Percentiles rank a stretch among this genome's conserved stretches.
These are phyloP conservation scores for Phylloporus rhodoxanthus DNA, from an alignment of 768 basidiomycete species.

Conservation along the genomic window DNA sequence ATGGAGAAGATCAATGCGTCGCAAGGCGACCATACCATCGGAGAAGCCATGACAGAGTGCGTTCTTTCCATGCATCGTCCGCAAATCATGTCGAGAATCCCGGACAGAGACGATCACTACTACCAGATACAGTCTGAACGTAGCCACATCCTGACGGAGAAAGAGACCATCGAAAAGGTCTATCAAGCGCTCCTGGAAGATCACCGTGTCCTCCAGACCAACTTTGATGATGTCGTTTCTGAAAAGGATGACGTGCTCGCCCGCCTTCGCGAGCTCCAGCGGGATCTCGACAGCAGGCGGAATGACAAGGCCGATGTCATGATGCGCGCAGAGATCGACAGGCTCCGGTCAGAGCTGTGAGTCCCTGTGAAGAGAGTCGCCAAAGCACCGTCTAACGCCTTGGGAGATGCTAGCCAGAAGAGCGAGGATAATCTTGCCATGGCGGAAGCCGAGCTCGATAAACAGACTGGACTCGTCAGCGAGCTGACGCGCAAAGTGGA, in stretches of 20 bases:
- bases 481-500: slow-evolving; percentile 78
- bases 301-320: slow-evolving; percentile 72
- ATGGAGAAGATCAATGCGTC: slow-evolving; percentile 66
- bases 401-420: slow-evolving; percentile 63
- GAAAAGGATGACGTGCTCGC: slow-evolving; percentile 74
- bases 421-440: slow-evolving; percentile 87
- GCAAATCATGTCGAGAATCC: slow-evolving; percentile 8
- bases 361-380: slow-evolving; percentile 29
- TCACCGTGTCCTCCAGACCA: slow-evolving; percentile 67
- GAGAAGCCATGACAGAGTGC: slow-evolving; percentile 74
- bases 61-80: slow-evolving; percentile 25
- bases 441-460: slow-evolving; percentile 79
- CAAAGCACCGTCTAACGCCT: slow-evolving; percentile 20
- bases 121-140: slow-evolving; percentile 79
- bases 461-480: slow-evolving; percentile 57
- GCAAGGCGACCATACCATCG: slow-evolving; percentile 41
- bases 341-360: slow-evolving; percentile 78
- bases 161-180: slow-evolving; percentile 78
- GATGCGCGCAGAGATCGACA: slow-evolving; percentile 76
- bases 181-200: slow-evolving; percentile 74
- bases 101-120: slow-evolving; percentile 76
- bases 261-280: slow-evolving; percentile 54
- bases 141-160: slow-evolving; percentile 72
- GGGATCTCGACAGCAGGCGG: slow-evolving; percentile 54
- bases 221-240: slow-evolving; percentile 65